Percentiles rank a stretch among this genome's conserved stretches.
phyloP scores from a whole-genome alignment of 1,139 yeast genomes.

The Candida labiduridarum region DNA sequence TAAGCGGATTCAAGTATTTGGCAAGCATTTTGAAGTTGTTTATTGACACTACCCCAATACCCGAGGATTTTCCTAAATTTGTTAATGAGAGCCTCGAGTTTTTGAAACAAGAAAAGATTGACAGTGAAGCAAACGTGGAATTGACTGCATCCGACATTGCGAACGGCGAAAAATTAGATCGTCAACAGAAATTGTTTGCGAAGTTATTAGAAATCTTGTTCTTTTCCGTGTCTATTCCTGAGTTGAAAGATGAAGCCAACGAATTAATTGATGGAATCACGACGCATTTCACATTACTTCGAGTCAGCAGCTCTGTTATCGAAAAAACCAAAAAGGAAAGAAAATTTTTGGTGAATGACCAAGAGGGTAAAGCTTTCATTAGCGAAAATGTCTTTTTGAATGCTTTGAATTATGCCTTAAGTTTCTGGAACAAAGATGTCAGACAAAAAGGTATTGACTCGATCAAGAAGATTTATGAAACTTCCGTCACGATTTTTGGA shows the following conservation, averaged over 20 bases:
- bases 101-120: conserved; percentile 47
- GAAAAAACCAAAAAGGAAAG: conserved; percentile 73
- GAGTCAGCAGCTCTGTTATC: conserved; percentile 71
- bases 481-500: conserved; percentile 72
- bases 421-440: conserved; percentile 74
- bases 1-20: conserved; percentile 76
- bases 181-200: conserved; percentile 62
- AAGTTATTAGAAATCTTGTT: conserved; percentile 71
- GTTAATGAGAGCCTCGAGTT: conserved; percentile 51
- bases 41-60: conserved; percentile 66
- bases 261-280: conserved; percentile 65
- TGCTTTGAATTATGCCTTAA: conserved; percentile 77
- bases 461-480: conserved; percentile 60
- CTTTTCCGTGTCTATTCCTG: conserved; percentile 75
- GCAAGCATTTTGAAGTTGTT: conserved; percentile 68
- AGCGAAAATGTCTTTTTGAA: conserved; percentile 72
- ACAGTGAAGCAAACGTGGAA: conserved; percentile 26
- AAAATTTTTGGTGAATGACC: conserved; percentile 72
- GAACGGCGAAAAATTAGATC: conserved; percentile 53
- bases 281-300: conserved; percentile 77
- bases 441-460: conserved; percentile 71
- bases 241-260: conserved; percentile 69
- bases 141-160: conserved; percentile 46
- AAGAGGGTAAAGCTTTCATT: conserved; percentile 73
- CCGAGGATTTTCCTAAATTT: conserved; percentile 51